Percentiles rank a stretch among this genome's conserved stretches.
These are phyloP conservation scores for Thelonectria olida DNA, from an alignment of 2,329 filamentous ascomycete species.

Conservation along the genomic window DNA sequence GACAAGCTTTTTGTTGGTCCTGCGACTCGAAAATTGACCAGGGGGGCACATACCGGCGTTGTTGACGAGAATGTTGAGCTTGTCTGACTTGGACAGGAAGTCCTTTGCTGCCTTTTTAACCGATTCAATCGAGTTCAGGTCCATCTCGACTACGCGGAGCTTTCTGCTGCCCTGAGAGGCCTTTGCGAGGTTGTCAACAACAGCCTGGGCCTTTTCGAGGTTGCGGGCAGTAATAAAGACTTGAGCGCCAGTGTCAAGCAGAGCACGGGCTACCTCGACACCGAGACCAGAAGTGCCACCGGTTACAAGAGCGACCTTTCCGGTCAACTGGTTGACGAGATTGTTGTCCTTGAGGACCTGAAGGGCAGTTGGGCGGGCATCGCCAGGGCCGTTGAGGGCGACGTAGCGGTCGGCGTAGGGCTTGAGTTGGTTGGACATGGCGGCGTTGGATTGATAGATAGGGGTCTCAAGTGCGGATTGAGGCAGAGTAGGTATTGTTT, in stretches of 20 bases:
- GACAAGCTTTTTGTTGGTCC: neutral
- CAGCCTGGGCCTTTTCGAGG: conserved; percentile 40
- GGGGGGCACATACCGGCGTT: conserved; percentile 48
- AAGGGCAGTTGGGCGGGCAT: conserved; percentile 48
- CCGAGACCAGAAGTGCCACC: conserved; percentile 56
- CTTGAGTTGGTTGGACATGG: conserved; percentile 15
- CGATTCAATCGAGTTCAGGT: conserved; percentile 42
- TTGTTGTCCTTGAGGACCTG: conserved; percentile 47
- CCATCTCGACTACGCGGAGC: conserved; percentile 47
- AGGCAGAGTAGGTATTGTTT: neutral
- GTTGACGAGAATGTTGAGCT: conserved; percentile 48
- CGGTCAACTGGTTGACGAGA: conserved; percentile 40
- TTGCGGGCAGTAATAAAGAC: conserved; percentile 55
- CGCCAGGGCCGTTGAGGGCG: conserved; percentile 42
- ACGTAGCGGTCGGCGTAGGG: conserved; percentile 18
- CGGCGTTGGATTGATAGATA: neutral
- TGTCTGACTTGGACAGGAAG: conserved; percentile 25
- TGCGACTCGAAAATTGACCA: neutral
- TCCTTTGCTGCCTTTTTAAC: conserved; percentile 38
- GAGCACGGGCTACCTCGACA: conserved; percentile 52
- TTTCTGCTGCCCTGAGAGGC: conserved; percentile 26
- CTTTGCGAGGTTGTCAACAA: conserved; percentile 28
- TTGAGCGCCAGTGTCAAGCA: conserved; percentile 53
- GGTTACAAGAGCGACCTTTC: conserved; percentile 53
- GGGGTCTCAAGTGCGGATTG: neutral